Percentiles rank a stretch among this genome's conserved stretches.
Conservation (phyloP, 495 filamentous ascomycete genomes). For the Geopyxis carbonaria region DNA sequence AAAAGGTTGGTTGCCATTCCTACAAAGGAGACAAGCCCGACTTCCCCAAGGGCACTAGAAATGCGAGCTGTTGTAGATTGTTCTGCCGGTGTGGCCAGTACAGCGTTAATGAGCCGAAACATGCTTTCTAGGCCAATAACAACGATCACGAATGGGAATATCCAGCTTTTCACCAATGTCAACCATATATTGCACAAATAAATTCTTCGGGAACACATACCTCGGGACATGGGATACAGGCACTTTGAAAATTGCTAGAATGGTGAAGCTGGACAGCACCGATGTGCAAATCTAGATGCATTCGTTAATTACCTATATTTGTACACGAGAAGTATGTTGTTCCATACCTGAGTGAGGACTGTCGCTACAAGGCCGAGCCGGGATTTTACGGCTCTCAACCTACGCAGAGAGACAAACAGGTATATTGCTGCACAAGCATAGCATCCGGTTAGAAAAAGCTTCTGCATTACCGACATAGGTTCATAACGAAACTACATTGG, state of each 20-base stretch:
- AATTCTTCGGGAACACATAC: constrained; percentile 20
- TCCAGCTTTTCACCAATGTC: constrained; percentile 13
- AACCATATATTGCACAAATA: constrained; percentile 1
- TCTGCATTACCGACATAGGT: constrained; percentile 44
- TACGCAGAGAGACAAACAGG: constrained; percentile 39
- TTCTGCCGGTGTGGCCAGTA: constrained; percentile 46
- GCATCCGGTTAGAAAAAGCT: constrained; percentile 38
- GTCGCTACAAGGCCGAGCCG: constrained; percentile 47
- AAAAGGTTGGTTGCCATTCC: constrained; percentile 42
- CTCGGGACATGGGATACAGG: constrained; percentile 43
- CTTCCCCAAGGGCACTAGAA: constrained; percentile 48
- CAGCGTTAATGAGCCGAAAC: constrained; percentile 52
- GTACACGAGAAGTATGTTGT: too few species aligned
- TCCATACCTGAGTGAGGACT: constrained; percentile 38
- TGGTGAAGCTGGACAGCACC: constrained; percentile 46
- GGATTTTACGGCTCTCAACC: constrained; percentile 50
- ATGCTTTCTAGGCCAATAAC: constrained; percentile 57
- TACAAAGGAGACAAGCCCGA: constrained; percentile 46
- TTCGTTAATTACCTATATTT: background rate
- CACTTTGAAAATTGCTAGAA: constrained; percentile 44
- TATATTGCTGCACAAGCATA: constrained; percentile 43
- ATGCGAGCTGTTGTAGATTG: constrained; percentile 42
- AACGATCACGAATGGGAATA: constrained; percentile 54
- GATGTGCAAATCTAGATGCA: constrained; percentile 25
- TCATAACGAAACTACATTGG: constrained; percentile 47